Conservation (phyloP, 1,284 basidiomycete genomes). For the Ustilago cynodontis region DNA sequence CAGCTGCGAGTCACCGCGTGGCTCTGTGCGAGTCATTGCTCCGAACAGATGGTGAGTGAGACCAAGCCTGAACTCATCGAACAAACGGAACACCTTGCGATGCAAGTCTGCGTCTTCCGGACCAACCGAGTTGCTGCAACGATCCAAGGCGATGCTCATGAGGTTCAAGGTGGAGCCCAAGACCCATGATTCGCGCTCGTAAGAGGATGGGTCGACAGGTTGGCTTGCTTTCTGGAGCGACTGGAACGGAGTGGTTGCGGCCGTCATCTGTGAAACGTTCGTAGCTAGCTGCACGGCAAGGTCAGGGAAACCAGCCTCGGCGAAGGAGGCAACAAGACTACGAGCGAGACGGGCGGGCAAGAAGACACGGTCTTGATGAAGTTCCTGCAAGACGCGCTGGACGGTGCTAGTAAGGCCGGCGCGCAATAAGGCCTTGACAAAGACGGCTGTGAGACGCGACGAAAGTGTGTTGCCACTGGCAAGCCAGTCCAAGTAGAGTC, state of each 20-base stretch:
- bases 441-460: conserved; percentile 21
- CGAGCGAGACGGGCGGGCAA: conserved; percentile 33
- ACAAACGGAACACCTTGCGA: conserved; percentile 28
- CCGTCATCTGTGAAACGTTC: conserved; percentile 16
- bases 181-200: conserved; percentile 1
- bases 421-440: conserved; percentile 28
- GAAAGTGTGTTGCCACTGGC: conserved; percentile 39
- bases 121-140: conserved; percentile 16
- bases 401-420: conserved; percentile 20
- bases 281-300: conserved; percentile 38
- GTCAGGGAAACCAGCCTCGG: conserved; percentile 42
- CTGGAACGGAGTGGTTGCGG: neutral
- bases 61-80: conserved; percentile 48
- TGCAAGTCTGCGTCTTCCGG: conserved; percentile 7
- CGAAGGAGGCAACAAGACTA: conserved; percentile 34
- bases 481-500: conserved; percentile 50
- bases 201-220: neutral
- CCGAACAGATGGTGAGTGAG: conserved; percentile 33
- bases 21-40: neutral
- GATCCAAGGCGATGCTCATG: conserved; percentile 45
- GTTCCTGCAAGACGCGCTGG: conserved; percentile 32
- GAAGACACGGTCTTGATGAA: conserved; percentile 22
- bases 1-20: neutral
- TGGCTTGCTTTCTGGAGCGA: neutral
- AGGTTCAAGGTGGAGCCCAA: conserved; percentile 29